Conservation (phyloP, 2,329 filamentous ascomycete genomes). For the Aspergillus jensenii region DNA sequence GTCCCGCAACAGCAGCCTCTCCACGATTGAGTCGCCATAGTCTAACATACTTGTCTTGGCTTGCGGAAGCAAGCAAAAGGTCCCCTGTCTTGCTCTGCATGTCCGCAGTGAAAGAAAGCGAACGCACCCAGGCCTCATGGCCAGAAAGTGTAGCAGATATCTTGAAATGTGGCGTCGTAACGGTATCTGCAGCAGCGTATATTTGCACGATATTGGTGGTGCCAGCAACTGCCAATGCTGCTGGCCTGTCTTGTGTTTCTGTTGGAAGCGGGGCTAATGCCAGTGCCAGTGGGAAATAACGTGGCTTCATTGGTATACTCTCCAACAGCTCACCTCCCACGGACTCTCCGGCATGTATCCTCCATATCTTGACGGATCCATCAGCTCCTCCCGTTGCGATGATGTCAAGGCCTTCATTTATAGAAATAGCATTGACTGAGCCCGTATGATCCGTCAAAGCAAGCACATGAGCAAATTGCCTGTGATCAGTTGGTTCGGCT, state of each 20-base stretch:
- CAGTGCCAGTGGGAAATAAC: slow-evolving; percentile 77
- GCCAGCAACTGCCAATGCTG: slow-evolving; percentile 79
- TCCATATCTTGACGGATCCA: slow-evolving; percentile 67
- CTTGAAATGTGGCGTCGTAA: slow-evolving; percentile 55
- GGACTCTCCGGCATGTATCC: slow-evolving; percentile 45
- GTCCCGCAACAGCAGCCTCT: slow-evolving; percentile 50
- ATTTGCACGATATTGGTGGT: slow-evolving; percentile 82
- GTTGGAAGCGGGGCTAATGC: slow-evolving; percentile 64
- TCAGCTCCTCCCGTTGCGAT: slow-evolving; percentile 65
- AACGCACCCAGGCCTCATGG: slow-evolving; percentile 93
- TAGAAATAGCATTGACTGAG: slow-evolving; percentile 66
- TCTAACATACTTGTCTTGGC: slow-evolving; percentile 95
- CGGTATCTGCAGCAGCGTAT: slow-evolving; percentile 58
- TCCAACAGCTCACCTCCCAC: slow-evolving; percentile 57
- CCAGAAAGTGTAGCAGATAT: slow-evolving; percentile 77
- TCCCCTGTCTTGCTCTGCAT: slow-evolving; percentile 58
- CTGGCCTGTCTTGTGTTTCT: slow-evolving; percentile 44
- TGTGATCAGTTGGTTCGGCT: slow-evolving; percentile 21
- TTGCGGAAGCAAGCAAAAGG: slow-evolving; percentile 83
- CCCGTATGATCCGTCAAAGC: slow-evolving; percentile 67
- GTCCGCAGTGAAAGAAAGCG: slow-evolving; percentile 74
- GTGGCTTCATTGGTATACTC: slow-evolving; percentile 70
- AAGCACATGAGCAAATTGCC: slow-evolving; percentile 43
- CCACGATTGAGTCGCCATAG: slow-evolving; percentile 84
- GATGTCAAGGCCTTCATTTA: slow-evolving; percentile 45